Base-by-base conservation (phyloP, 2,329 filamentous ascomycete species). In the Pseudogymnoascus sp. region DNA sequence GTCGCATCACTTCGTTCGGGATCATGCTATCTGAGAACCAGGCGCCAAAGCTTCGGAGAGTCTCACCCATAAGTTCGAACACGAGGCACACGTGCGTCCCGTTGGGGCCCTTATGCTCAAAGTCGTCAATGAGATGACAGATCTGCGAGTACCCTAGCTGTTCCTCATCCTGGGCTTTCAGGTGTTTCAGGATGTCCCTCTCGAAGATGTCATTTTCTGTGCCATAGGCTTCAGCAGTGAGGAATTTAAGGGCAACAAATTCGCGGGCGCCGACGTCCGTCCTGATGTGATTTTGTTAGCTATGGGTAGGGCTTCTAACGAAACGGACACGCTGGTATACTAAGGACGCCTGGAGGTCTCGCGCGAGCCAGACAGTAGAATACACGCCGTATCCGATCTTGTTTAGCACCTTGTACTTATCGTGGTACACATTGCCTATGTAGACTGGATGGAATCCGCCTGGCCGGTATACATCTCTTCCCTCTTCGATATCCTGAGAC, bases 11-110 rank as follows among this genome's bases (percentile, higher is more conserved):
- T 16, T 21, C 16, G 44, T 62, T 68, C n/a, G 71, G 67, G n/a
- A 72, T 60, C 65, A 67, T 67, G 33, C 21, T 12, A 5, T 44
- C 40, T 25, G 50, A 21, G 33, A 69, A 69, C 47, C 67, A 65
- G 5, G 42, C 28, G 35, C 60, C 14, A 33, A 68, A 69, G 18
- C 28, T 62, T 12, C 21, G 23, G 5, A 72, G 38, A 2, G 42
- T 66, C 59, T 71, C 70, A 25, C 73, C 72, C 18, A 75, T 67
- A 35, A 74, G 62, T 65, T 74, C 69, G 63, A 71, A 71, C 14
- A 76, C 71, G 47, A 76, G 69, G 64, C 74, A 76, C 62, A 67
- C 64, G 47, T 76, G 73, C 16, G 59, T 63, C 6, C 73, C 74
- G 62, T 76, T 76, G 1, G 72, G 73, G 5, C 74, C 74, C 63